Evolutionary conservation across 2,329 filamentous ascomycete genomes (phyloP).

Genomic region (Penicillium sp.): DNA sequence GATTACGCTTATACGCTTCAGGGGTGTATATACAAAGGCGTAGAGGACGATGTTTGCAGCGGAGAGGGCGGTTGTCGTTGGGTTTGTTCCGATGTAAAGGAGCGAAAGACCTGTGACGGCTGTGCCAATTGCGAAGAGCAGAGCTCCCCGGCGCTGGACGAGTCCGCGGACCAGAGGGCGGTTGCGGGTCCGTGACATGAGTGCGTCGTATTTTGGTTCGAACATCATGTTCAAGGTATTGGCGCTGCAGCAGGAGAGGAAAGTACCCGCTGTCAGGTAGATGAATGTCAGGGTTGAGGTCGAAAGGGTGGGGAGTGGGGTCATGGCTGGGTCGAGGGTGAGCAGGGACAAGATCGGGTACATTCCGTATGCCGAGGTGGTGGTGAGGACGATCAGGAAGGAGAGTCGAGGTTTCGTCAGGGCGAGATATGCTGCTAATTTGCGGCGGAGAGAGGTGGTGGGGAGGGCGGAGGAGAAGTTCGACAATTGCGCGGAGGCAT

Average conservation of each 20-base stretch:
- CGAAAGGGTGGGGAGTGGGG: constrained; percentile 57
- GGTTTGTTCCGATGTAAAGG: constrained; percentile 87
- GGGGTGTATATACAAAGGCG: constrained; percentile 84
- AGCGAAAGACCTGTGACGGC: constrained; percentile 66
- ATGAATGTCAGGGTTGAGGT: constrained; percentile 80
- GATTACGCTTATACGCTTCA: constrained; percentile 79
- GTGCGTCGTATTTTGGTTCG: constrained; percentile 82
- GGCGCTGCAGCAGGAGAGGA: constrained; percentile 82
- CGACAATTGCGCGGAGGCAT: constrained; percentile 60
- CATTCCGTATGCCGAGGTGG: constrained; percentile 85
- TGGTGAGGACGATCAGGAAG: constrained; percentile 83
- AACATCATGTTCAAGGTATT: constrained; percentile 98
- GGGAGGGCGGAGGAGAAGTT: constrained; percentile 56
- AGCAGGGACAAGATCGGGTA: constrained; percentile 90
- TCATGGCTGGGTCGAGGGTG: constrained; percentile 69
- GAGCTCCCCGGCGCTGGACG: constrained; percentile 65
- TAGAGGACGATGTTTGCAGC: constrained; percentile 83
- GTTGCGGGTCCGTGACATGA: constrained; percentile 91
- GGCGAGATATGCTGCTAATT: constrained; percentile 76
- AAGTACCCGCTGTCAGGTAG: constrained; percentile 85
- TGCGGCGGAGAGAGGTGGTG: constrained; percentile 57
- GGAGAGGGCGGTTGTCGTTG: constrained; percentile 83
- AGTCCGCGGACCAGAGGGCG: constrained; percentile 80
- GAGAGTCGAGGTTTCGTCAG: constrained; percentile 94
- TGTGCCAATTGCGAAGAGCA: constrained; percentile 72